These are phyloP conservation scores for Penicillium manginii DNA, from an alignment of 495 filamentous ascomycete genomes.

Conservation along the genomic window DNA sequence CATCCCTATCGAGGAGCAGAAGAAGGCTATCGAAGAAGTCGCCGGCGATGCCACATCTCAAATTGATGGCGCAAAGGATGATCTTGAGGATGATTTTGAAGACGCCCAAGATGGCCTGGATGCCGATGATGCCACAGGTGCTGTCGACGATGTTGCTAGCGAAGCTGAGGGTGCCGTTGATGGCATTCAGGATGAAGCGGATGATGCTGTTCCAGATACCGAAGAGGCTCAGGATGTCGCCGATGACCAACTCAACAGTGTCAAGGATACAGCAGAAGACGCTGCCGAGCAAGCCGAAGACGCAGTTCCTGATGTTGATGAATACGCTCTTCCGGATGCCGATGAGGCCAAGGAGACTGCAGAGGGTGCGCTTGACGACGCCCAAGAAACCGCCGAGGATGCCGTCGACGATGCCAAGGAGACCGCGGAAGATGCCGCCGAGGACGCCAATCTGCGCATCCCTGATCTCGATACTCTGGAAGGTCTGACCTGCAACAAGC, in stretches of 20 bases:
- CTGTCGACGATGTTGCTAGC: slow-evolving; percentile 41
- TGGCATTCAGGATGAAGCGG: slow-evolving; percentile 22
- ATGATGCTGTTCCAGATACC: slow-evolving; percentile 27
- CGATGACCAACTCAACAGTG: slow-evolving; percentile 17
- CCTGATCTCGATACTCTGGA: slow-evolving; percentile 64
- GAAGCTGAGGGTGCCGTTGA: slow-evolving; percentile 30
- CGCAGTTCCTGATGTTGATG: slow-evolving; percentile 4
- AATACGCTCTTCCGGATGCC: not conserved
- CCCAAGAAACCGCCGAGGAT: slow-evolving; percentile 23
- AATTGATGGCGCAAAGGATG: slow-evolving; percentile 21
- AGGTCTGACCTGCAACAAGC: slow-evolving; percentile 64
- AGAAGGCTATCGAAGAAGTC: slow-evolving; percentile 32
- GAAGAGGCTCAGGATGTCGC: slow-evolving; percentile 25
- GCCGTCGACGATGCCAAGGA: slow-evolving; percentile 34
- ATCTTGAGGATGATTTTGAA: slow-evolving; percentile 44
- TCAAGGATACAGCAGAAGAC: slow-evolving; percentile 30
- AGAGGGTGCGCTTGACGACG: slow-evolving; percentile 26
- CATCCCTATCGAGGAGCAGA: slow-evolving; percentile 43
- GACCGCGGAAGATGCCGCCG: slow-evolving; percentile 35
- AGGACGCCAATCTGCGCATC: slow-evolving; percentile 42
- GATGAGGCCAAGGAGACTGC: slow-evolving; percentile 16
- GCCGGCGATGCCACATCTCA: slow-evolving; percentile 18
- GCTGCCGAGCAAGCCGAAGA: slow-evolving; percentile 34
- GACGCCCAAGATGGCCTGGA: slow-evolving; percentile 30
- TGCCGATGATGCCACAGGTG: slow-evolving; percentile 28